Base-by-base conservation (phyloP, 2,329 filamentous ascomycete genomes). In the Colletotrichum shisoi region DNA sequence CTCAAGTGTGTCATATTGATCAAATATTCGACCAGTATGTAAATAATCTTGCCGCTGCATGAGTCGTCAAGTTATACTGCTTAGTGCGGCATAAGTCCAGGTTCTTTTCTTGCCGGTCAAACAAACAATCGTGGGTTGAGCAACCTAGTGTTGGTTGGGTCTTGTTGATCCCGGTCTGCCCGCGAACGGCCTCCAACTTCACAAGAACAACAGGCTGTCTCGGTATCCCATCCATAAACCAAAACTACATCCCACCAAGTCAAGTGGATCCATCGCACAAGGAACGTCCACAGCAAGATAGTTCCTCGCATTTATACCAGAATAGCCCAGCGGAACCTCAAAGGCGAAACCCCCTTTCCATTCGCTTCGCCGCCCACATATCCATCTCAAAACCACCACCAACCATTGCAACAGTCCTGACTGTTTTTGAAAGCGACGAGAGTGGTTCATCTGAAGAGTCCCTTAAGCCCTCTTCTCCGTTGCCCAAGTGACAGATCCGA, bases 371-470 rank as follows among this genome's bases (percentile, higher is more conserved):
- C 46, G 12, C 19, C 34, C 27, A 27, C 24, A 1, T 27, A 15
- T 15, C 27, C n/a, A 52, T 27, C 15, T 53, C 44, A 15, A 17
- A 52, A 44, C 24, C 24, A 44, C 34, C 5, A 42, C 24, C 34
- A 8, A 45, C 45, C 7, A n/a, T 39, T 45, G 19, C 11, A 51
- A 13, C 31, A 39, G n/a, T 46, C 49, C 31, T 15, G 44, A 6
- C 4, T 13, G n/a, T 3, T 1, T 21, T 44, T 44, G 11, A 27
- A 40, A 34, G 12, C 6, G 34, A 44, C 40, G 37, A 27, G 42
- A 3, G 51, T 39, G 39, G 58, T 52, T 66, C 44, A 37, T 66
- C 63, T 49, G 44, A 62, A 56, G 27, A 45, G 37, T 39, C 15
- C 4, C 19, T 44, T 27, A 19, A 15, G 13, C 37, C 51, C 44